Evolutionary conservation across 1,284 basidiomycete genomes (phyloP), one percentile per base, ranked within the genome.

Genomic region (Melanopsichium pennsylvanicum): DNA sequence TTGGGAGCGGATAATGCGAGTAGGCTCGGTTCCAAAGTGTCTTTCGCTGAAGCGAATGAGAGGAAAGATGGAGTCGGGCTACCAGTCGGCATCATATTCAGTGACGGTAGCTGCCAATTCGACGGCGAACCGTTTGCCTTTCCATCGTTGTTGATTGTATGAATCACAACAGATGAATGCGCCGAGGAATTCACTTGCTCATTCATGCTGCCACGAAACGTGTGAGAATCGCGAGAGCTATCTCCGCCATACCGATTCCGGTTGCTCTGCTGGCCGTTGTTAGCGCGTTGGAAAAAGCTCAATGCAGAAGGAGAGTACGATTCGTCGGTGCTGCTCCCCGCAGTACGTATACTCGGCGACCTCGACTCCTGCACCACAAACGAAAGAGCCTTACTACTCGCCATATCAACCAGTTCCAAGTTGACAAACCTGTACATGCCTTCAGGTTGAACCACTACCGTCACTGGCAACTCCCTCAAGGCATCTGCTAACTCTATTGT

Each of bases 401-500:
- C 45, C 61, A 58, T 64, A 25, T 58, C 55, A 22, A 64, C 55
- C 49, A 58, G 34, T 26, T 59, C 60, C 21, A 57, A 7, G 7
- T 57, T 45, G 12, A 63, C 35, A 18, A 63, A 57, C n/a, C 45
- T 33, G 25, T 27, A 47, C 15, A 38, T 59, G 10, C 42, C 34
- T 19, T 50, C 56, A n/a, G 57, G 39, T 11, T 25, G 39, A 11
- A 52, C 35, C 5, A 31, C 21, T 7, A 35, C 39, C 5, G 59
- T 58, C 16, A 69, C n/a, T 4, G 49, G 43, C 16, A 63, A 18
- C 13, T 32, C 34, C 5, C 42, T n/a, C 4, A 69, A 41, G 39
- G 38, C 46, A 4, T 46, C 19, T 0, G 46, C 41, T 18, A 72
- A 32, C 87, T 89, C 12, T 85, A 87, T 57, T 72, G 83, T 15